phyloP scores from a whole-genome alignment of 371 early-diverging fungal species.

The Basidiobolus meristosporus region DNA sequence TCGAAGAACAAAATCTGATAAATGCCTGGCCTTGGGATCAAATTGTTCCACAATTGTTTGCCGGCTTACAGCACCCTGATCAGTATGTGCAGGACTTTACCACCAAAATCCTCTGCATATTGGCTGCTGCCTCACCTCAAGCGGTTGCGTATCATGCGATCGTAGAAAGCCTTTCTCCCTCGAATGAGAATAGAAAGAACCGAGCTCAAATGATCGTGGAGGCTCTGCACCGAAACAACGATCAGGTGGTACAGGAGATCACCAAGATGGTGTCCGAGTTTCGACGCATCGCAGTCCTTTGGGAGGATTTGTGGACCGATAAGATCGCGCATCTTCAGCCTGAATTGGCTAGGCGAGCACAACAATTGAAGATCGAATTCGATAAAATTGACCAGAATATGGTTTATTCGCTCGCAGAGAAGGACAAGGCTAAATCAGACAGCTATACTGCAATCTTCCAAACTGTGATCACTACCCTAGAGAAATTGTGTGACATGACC shows the following conservation, averaged over 20 bases:
- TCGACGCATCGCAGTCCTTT: conserved; percentile 51
- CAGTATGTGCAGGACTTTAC: conserved; percentile 24
- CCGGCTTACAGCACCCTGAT: conserved; percentile 46
- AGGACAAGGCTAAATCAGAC: conserved; percentile 21
- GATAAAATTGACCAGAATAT: conserved; percentile 17
- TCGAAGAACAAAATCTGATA: conserved; percentile 13
- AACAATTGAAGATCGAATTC: conserved; percentile 31
- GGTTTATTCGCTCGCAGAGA: conserved; percentile 14
- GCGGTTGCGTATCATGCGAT: conserved; percentile 49
- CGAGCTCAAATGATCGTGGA: conserved; percentile 17
- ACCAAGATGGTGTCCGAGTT: conserved; percentile 38
- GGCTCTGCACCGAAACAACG: conserved; percentile 17
- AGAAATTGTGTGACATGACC: conserved; percentile 22
- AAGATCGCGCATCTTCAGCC: conserved; percentile 38
- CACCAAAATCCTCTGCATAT: conserved; percentile 23
- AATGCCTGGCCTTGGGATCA: conserved; percentile 35
- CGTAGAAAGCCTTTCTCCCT: conserved; percentile 15
- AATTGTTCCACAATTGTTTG: conserved; percentile 65
- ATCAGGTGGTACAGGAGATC: conserved; percentile 29
- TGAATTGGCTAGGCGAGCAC: conserved; percentile 28
- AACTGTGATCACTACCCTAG: conserved; percentile 29
- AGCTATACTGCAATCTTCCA: conserved; percentile 30
- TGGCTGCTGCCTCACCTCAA: conserved; percentile 38
- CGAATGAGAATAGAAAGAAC: conserved; percentile 16
- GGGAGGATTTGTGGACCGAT: conserved; percentile 68